Evolutionary conservation across 306 rosid species (phyloP).

Genomic region (Castanea sativa): DNA sequence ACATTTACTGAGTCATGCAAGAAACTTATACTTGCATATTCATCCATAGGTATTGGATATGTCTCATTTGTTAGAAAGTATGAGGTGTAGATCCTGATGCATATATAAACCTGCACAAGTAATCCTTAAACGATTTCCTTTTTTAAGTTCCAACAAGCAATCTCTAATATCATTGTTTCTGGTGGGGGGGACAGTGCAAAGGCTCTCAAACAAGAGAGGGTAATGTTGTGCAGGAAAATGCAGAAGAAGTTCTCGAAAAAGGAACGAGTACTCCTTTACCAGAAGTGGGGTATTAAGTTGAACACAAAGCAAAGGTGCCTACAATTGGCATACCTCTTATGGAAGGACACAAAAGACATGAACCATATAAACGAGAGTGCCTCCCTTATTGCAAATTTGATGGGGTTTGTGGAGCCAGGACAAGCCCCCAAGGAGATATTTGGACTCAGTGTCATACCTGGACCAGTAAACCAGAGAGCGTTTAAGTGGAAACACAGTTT

Average conservation of each 20-base stretch:
- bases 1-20: no score
- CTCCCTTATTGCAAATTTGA: conserved; percentile 64
- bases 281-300: conserved; percentile 63
- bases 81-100: not conserved
- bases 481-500: conserved; percentile 45
- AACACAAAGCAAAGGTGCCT: conserved; percentile 66
- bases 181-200: conserved; percentile 36
- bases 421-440: conserved; percentile 52
- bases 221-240: conserved; percentile 72
- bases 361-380: conserved; percentile 69
- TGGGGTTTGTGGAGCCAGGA: conserved; percentile 50
- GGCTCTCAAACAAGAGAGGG: conserved; percentile 69
- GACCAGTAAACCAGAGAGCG: conserved; percentile 26
- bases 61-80: not conserved
- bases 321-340: conserved; percentile 55
- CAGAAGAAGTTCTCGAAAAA: conserved; percentile 52
- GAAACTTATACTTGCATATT: no score
- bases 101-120: not conserved
- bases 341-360: conserved; percentile 61
- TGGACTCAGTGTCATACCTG: conserved; percentile 56
- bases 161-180: not conserved
- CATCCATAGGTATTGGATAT: no score
- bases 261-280: conserved; percentile 61
- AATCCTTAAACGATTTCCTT: not conserved
- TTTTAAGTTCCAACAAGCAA: not conserved